phyloP scores from a whole-genome alignment of 768 basidiomycete species.

The Phylloporus arenicola region DNA sequence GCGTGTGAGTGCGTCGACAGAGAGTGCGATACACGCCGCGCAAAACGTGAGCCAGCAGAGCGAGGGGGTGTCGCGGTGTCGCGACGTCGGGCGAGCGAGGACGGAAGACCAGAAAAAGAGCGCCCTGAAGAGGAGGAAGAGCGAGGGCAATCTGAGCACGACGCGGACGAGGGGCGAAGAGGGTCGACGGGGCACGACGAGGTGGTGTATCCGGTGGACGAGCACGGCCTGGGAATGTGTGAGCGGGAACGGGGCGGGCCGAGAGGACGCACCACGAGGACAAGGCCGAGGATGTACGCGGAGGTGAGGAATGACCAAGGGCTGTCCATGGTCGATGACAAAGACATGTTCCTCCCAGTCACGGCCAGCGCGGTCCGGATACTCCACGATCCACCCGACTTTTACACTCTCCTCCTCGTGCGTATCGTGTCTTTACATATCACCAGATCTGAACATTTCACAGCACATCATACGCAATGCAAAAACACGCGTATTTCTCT shows the following conservation, averaged over 20 bases:
- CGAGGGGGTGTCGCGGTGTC: conserved; percentile 50
- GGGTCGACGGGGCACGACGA: conserved; percentile 49
- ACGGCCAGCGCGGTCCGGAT: conserved; percentile 43
- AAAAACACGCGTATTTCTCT: conserved; percentile 76
- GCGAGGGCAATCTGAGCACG: conserved; percentile 55
- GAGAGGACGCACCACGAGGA: conserved; percentile 50
- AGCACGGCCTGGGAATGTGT: conserved; percentile 48
- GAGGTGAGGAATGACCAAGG: conserved; percentile 73
- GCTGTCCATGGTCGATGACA: conserved; percentile 38
- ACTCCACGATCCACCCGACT: conserved; percentile 52
- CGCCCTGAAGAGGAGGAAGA: conserved; percentile 55
- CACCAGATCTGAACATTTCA: neutral
- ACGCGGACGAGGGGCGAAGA: conserved; percentile 55
- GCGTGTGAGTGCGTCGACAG: conserved; percentile 60
- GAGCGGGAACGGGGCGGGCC: neutral
- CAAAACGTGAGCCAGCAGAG: conserved; percentile 74
- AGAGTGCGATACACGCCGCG: conserved; percentile 59
- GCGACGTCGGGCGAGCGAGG: conserved; percentile 43
- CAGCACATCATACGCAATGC: conserved; percentile 80
- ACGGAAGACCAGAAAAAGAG: conserved; percentile 55
- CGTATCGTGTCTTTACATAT: conserved; percentile 18
- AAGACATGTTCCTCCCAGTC: conserved; percentile 23
- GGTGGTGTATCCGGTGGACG: conserved; percentile 72
- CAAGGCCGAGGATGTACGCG: conserved; percentile 61
- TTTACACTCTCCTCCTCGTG: conserved; percentile 52